Conservation (phyloP, 345 rosid species). For the Bruguiera gymnorhiza region DNA sequence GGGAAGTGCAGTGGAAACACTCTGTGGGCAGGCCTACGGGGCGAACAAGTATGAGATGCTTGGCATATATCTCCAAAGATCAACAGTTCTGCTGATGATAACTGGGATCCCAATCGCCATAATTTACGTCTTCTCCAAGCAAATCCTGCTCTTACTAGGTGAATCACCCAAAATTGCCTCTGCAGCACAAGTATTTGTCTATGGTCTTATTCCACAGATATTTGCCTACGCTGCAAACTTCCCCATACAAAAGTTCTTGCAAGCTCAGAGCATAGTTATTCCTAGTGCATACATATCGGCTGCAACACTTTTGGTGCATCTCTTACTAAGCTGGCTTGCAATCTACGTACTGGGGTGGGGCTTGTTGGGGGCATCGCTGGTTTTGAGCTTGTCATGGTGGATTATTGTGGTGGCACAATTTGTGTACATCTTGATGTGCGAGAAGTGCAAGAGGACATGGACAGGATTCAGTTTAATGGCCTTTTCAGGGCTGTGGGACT, state of each 20-base stretch:
- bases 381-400: conserved; percentile 24
- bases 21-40: conserved; percentile 75
- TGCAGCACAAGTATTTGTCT: conserved; percentile 45
- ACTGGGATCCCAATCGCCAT: conserved; percentile 46
- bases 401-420: conserved; percentile 47
- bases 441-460: conserved; percentile 49
- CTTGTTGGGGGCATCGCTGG: conserved; percentile 18
- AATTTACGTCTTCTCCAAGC: conserved; percentile 52
- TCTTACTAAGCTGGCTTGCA: conserved; percentile 50
- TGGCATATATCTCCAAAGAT: conserved; percentile 60
- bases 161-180: conserved; percentile 50
- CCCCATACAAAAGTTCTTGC: conserved; percentile 43
- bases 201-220: conserved; percentile 62
- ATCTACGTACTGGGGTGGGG: conserved; percentile 44
- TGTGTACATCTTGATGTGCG: conserved; percentile 44
- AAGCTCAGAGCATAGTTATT: conserved; percentile 41
- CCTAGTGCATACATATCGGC: conserved; percentile 73
- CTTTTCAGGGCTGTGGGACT: conserved; percentile 47
- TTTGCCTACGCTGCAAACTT: conserved; percentile 63
- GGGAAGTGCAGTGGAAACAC: conserved; percentile 82
- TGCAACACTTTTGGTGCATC: conserved; percentile 43
- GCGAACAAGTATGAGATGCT: conserved; percentile 62
- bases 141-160: conserved; percentile 38
- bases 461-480: conserved; percentile 49
- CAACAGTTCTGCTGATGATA: conserved; percentile 42